These are phyloP conservation scores for Xylaria digitata DNA, from an alignment of 2,329 filamentous ascomycete genomes.

Conservation along the genomic window DNA sequence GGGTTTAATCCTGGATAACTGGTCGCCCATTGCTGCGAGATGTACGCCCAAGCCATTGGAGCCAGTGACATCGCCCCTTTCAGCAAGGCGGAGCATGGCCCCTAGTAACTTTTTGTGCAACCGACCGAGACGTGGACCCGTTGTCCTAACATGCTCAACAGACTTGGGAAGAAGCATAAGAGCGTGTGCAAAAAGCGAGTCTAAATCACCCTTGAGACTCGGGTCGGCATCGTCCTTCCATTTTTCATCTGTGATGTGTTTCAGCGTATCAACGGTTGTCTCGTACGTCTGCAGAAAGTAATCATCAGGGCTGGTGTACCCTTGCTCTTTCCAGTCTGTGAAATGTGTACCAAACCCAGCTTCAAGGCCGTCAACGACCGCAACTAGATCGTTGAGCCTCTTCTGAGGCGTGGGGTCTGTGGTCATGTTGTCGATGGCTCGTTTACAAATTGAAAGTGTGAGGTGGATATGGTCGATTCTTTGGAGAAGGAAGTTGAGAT, in stretches of 20 bases:
- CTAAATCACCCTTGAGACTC: neutral
- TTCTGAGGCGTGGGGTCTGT: neutral
- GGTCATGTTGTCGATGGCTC: conserved; percentile 6
- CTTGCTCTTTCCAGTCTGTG: neutral
- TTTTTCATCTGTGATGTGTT: conserved; percentile 4
- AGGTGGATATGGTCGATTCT: neutral
- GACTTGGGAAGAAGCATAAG: neutral
- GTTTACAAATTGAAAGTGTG: neutral
- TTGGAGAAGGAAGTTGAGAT: neutral
- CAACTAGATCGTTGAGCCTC: conserved; percentile 9
- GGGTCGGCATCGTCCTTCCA: conserved; percentile 3
- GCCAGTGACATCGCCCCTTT: neutral
- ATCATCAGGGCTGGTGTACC: neutral
- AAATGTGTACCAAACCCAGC: neutral
- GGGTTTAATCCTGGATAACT: neutral
- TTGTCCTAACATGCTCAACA: neutral
- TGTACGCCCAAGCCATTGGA: conserved; percentile 4
- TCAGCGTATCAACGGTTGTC: neutral
- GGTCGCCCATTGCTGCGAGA: neutral
- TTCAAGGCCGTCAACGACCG: conserved; percentile 9
- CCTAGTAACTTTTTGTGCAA: conserved; percentile 21
- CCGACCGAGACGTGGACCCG: neutral
- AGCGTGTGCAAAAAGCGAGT: neutral
- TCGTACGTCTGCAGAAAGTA: conserved; percentile 17
- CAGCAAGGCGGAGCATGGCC: neutral